Conservation (phyloP, 2,329 filamentous ascomycete species). For the Elsinoe ampelina region DNA sequence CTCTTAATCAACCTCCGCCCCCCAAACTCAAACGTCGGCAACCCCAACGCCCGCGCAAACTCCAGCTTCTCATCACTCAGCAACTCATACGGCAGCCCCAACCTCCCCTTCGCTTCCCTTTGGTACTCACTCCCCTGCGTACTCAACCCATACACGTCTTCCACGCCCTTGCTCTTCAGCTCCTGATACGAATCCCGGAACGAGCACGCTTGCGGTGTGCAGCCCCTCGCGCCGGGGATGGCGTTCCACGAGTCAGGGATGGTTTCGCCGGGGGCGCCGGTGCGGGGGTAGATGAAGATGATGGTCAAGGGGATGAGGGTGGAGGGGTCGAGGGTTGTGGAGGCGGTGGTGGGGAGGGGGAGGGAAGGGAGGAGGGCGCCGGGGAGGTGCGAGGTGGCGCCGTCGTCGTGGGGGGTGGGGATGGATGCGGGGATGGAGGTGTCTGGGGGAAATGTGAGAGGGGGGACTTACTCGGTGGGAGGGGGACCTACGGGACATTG, state of each 20-base stretch:
- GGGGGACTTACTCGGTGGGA: background rate
- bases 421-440: constrained; percentile 27
- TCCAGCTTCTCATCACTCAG: constrained; percentile 33
- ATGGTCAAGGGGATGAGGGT: constrained; percentile 31
- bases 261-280: constrained; percentile 31
- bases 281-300: constrained; percentile 36
- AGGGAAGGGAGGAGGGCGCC: constrained; percentile 25
- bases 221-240: constrained; percentile 37
- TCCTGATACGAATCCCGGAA: constrained; percentile 31
- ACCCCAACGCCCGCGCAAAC: constrained; percentile 26
- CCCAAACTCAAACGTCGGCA: constrained; percentile 35
- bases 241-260: constrained; percentile 35
- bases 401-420: constrained; percentile 33
- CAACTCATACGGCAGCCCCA: constrained; percentile 34
- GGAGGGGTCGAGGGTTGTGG: constrained; percentile 26
- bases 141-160: constrained; percentile 32
- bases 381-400: constrained; percentile 31
- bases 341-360: constrained; percentile 27
- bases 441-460: constrained; percentile 5
- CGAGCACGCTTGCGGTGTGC: constrained; percentile 37
- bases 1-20: constrained; percentile 30
- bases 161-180: constrained; percentile 25
- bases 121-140: constrained; percentile 35
- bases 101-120: constrained; percentile 29
- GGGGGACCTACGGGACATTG: constrained; percentile 11